These are phyloP conservation scores for Chrysosporium queenslandicum DNA, from an alignment of 2,329 filamentous ascomycete genomes.

Conservation along the genomic window DNA sequence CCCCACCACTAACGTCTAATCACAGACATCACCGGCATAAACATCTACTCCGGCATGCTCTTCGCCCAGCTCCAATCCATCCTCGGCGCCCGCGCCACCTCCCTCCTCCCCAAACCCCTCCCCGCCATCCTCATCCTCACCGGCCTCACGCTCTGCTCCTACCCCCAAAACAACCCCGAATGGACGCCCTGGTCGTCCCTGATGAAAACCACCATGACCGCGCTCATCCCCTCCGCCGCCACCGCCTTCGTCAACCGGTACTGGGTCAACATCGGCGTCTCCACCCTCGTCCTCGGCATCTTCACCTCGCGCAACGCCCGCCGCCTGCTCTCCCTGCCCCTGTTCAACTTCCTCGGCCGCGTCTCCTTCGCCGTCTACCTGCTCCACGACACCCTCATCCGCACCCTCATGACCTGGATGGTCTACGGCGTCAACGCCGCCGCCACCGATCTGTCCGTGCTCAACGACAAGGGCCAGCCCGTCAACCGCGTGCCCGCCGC, in stretches of 20 bases:
- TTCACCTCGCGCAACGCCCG: slow-evolving; percentile 20
- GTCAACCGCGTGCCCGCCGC: slow-evolving; percentile 3
- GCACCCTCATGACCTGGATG: slow-evolving; percentile 21
- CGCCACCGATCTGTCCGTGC: background rate
- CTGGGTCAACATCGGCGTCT: slow-evolving; percentile 20
- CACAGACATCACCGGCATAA: slow-evolving; percentile 20
- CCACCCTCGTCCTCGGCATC: slow-evolving; percentile 19
- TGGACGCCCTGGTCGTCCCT: slow-evolving; percentile 20
- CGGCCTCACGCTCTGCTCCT: slow-evolving; percentile 20
- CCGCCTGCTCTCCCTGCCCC: slow-evolving; percentile 15
- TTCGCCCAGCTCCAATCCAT: slow-evolving; percentile 22
- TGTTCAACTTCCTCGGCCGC: slow-evolving; percentile 23
- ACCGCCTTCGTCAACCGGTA: slow-evolving; percentile 19
- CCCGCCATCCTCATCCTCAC: slow-evolving; percentile 19
- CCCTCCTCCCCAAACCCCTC: slow-evolving; percentile 16
- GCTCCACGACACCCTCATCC: slow-evolving; percentile 21
- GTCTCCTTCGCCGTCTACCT: slow-evolving; percentile 24
- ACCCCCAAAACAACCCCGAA: slow-evolving; percentile 20
- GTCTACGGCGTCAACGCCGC: slow-evolving; percentile 16
- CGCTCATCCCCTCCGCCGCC: slow-evolving; percentile 16
- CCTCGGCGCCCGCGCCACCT: slow-evolving; percentile 17
- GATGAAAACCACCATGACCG: slow-evolving; percentile 14
- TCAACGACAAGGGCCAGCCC: slow-evolving; percentile 11
- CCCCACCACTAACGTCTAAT: background rate
- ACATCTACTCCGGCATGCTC: slow-evolving; percentile 22